phyloP scores from a whole-genome alignment of 2,329 filamentous ascomycete species.

The Aspergillus sp. region DNA sequence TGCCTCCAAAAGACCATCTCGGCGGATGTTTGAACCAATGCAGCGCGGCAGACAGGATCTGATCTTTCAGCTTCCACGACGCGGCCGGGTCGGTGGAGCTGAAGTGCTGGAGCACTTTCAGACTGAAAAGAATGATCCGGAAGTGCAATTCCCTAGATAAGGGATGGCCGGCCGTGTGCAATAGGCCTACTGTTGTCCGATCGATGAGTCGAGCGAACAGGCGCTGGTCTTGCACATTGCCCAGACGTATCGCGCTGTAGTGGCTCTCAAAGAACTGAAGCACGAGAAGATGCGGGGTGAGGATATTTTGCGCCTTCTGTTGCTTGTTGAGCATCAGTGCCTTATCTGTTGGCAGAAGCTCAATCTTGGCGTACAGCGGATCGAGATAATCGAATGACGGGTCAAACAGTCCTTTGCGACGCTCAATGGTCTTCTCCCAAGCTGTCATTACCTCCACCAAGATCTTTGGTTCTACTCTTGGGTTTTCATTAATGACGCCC shows the following conservation, averaged over 20 bases:
- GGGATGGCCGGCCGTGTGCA: constrained; percentile 70
- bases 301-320: constrained; percentile 73
- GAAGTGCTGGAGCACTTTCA: constrained; percentile 72
- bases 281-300: constrained; percentile 81
- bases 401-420: constrained; percentile 78
- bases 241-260: constrained; percentile 87
- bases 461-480: constrained; percentile 79
- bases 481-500: constrained; percentile 94
- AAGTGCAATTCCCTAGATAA: constrained; percentile 90
- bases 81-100: constrained; percentile 62
- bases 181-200: constrained; percentile 72
- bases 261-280: constrained; percentile 90
- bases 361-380: constrained; percentile 85
- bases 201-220: constrained; percentile 80
- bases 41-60: constrained; percentile 79
- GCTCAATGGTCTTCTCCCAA: constrained; percentile 82
- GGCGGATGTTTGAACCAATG: constrained; percentile 84
- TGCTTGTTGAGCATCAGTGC: constrained; percentile 70
- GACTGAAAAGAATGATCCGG: constrained; percentile 77
- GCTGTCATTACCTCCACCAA: constrained; percentile 83
- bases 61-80: constrained; percentile 83
- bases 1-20: constrained; percentile 92
- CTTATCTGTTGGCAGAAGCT: constrained; percentile 89
- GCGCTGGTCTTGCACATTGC: constrained; percentile 75
- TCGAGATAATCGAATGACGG: constrained; percentile 69